Conservation (phyloP, 2,329 filamentous ascomycete species). For the Lachnellula suecica region DNA sequence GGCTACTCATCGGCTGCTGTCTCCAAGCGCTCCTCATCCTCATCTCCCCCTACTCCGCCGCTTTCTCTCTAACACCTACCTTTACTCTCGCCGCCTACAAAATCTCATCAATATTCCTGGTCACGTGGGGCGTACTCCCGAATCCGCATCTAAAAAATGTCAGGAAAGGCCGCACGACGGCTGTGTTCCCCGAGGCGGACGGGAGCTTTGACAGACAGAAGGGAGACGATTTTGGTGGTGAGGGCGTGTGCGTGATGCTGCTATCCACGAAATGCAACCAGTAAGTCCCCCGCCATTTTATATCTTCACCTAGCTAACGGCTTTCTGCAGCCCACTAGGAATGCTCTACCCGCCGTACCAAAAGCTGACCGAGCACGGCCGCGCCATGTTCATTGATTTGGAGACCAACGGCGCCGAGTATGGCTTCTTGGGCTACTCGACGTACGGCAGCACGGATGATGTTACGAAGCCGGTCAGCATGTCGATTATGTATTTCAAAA, state of each 20-base stretch:
- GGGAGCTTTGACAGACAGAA: conserved; percentile 1
- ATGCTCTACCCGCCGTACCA: conserved; percentile 43
- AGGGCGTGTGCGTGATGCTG: conserved; percentile 12
- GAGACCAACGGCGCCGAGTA: conserved; percentile 40
- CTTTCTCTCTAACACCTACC: conserved; percentile 3
- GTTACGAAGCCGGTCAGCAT: conserved; percentile 40
- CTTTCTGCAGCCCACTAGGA: conserved; percentile 30
- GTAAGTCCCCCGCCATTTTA: conserved; percentile 3
- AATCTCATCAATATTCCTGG: conserved; percentile 4
- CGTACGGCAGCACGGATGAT: conserved; percentile 40
- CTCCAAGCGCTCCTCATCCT: conserved; percentile 10
- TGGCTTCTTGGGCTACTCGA: conserved; percentile 46
- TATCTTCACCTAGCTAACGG: background rate
- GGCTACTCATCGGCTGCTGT: conserved; percentile 11
- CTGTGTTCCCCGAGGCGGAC: conserved; percentile 7
- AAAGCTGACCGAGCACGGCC: conserved; percentile 40
- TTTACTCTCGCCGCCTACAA: conserved; percentile 11
- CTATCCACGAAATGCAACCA: conserved; percentile 13
- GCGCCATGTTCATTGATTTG: conserved; percentile 37
- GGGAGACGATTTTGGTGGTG: conserved; percentile 10
- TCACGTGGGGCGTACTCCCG: conserved; percentile 4
- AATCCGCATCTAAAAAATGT: conserved; percentile 14
- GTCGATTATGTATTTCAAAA: conserved; percentile 50
- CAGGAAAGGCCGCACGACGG: conserved; percentile 2
- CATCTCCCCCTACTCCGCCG: background rate